These are phyloP conservation scores for Chrysopogon serrulatus DNA, from an alignment of 176 grass and related monocot genomes.

Conservation along the genomic window DNA sequence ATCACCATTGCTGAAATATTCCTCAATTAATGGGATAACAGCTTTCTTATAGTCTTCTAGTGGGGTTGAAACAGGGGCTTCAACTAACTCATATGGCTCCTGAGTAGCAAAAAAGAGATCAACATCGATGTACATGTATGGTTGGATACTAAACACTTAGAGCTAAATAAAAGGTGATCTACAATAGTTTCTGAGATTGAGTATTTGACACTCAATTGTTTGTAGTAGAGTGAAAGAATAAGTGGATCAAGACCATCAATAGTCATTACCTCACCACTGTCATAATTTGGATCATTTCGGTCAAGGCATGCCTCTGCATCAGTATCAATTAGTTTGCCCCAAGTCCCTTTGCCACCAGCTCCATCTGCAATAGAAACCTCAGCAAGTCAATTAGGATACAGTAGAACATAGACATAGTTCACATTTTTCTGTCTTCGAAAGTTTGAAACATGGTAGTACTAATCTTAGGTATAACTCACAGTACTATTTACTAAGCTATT, in stretches of 20 bases:
- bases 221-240: neutral
- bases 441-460: neutral
- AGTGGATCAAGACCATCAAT: conserved; percentile 15
- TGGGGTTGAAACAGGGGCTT: conserved; percentile 61
- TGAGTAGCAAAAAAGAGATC: conserved; percentile 32
- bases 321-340: conserved; percentile 85
- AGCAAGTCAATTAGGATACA: conserved; percentile 18
- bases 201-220: neutral
- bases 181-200: conserved; percentile 8
- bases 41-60: conserved; percentile 87
- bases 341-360: conserved; percentile 90
- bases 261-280: conserved; percentile 78
- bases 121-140: conserved; percentile 10
- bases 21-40: conserved; percentile 65
- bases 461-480: neutral
- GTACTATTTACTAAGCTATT: neutral
- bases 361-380: conserved; percentile 64
- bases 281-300: conserved; percentile 96
- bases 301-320: conserved; percentile 69
- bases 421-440: neutral
- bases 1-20: conserved; percentile 90
- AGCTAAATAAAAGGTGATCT: neutral
- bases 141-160: conserved; percentile 2
- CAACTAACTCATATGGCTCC: conserved; percentile 91
- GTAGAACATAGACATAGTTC: neutral